Base-by-base conservation (phyloP, 129 eudicot species). In the Artemisia argyi region DNA sequence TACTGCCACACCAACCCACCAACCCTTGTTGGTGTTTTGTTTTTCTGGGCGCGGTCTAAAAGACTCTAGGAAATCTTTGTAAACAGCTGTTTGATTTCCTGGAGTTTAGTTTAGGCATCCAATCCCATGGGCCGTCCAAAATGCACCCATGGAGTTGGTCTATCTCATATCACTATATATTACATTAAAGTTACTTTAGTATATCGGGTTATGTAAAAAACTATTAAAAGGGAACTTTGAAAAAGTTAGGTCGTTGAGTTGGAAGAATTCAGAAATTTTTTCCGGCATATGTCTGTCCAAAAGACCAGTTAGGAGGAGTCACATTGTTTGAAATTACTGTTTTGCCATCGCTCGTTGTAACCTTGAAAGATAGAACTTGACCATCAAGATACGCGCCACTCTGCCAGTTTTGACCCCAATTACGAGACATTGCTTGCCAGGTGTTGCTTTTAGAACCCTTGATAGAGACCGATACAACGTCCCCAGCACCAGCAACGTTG, bases 371-470 rank as follows among this genome's bases (percentile, higher is more conserved):
- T 59, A 59, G 65, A 20, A n/a, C 65, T 59, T 59, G 65, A 59
- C 65, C 65, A 51, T 87, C 77, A 35, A 87, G 89, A 71, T 76
- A 73, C 6, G 85, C 60, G 44, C 83, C 81, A 72, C 87, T 84
- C 71, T 87, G 93, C 93, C 93, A 87, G 61, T 87, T 87, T 82
- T 84, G 89, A 52, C 93, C 93, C 93, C 93, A 87, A 68, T 87
- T 87, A 1, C 89, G 82, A 2, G 93, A 87, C 89, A 87, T 65
- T n/a, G 76, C 61, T 67, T 82, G 85, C 93, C 93, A 87, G 4
- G 11, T 64, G 1, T 42, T 76, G 28, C 76, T 79, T 39, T 53
- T 76, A 5, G 89, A 84, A 47, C 93, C 89, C 80, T 73, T 87
- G 69, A 87, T 69, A 13, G 85, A 85, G 16, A 59, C 18, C 2